Percentiles rank a stretch among this genome's conserved stretches.
Evolutionary conservation across 1,284 basidiomycete genomes (phyloP).

Genomic region (Golubevia sp.): DNA sequence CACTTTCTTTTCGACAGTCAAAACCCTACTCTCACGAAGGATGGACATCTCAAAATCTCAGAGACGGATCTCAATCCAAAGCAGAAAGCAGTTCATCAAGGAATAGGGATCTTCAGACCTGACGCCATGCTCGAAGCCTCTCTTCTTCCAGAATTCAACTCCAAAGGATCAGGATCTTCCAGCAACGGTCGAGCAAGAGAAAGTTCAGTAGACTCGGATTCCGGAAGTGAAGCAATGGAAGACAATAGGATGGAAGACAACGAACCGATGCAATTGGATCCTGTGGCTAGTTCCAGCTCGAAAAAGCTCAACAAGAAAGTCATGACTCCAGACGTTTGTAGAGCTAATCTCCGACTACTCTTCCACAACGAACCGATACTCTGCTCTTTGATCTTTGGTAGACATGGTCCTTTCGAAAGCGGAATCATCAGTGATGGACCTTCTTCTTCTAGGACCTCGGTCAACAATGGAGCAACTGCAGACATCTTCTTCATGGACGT

Average conservation of each 20-base stretch:
- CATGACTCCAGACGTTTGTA: slow-evolving; percentile 86
- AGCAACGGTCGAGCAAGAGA: slow-evolving; percentile 64
- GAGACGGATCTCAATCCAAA: slow-evolving; percentile 85
- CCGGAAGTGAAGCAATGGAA: slow-evolving; percentile 2
- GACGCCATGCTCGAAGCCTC: slow-evolving; percentile 71
- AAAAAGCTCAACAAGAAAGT: slow-evolving; percentile 79
- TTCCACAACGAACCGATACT: slow-evolving; percentile 83
- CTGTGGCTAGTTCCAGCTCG: slow-evolving; percentile 72
- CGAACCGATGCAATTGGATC: slow-evolving; percentile 58
- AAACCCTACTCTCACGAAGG: slow-evolving; percentile 86
- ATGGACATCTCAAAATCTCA: slow-evolving; percentile 90
- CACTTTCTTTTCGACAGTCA: slow-evolving; percentile 65
- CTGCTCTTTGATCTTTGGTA: slow-evolving; percentile 85
- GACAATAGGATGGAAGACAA: slow-evolving; percentile 11
- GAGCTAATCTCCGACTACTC: slow-evolving; percentile 85
- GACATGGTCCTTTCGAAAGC: slow-evolving; percentile 78
- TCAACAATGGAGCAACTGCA: slow-evolving; percentile 69
- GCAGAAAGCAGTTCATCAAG: slow-evolving; percentile 72
- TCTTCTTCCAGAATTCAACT: slow-evolving; percentile 65
- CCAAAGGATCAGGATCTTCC: slow-evolving; percentile 11
- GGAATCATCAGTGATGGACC: slow-evolving; percentile 19
- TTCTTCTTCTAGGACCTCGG: slow-evolving; percentile 1
- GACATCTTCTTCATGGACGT: slow-evolving; percentile 98
- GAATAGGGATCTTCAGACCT: slow-evolving; percentile 65
- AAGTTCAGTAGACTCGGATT: slow-evolving; percentile 1